Base-by-base conservation (phyloP, 2,329 filamentous ascomycete species). In the Colletotrichum echinochloae region DNA sequence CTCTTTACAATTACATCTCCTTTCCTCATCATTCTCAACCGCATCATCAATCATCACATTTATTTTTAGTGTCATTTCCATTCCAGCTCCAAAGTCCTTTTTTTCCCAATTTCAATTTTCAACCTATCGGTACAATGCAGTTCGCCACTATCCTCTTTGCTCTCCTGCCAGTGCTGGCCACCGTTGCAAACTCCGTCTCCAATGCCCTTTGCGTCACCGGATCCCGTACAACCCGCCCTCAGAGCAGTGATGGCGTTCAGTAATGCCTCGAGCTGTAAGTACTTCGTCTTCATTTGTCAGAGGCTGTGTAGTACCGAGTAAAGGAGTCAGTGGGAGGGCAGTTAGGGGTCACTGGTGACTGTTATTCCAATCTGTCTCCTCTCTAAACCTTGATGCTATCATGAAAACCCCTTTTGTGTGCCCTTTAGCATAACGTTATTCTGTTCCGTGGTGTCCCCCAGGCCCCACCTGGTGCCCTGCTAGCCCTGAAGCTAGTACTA, bases 191-290 rank as follows among this genome's bases (percentile, higher is more conserved):
- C 26, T 8, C 7, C 14, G 1, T 51, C 33, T 33, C 49, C 8
- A 11, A 52, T 16, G 8, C 7, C 6, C 9, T 20, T 6, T 52
- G 49, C 18, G 0, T 0, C 16, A 16, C 0, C 2, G 1, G 0
- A 7, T 0, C 4, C 7, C 26, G 26, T 20, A 2, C 1, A 1
- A 33, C 6, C 1, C 33, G 49, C 49, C 49, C 49, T 30, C 1
- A 11, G 26, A 33, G 49, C 49, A 30, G 7, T 5, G 49, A 52
- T 33, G 49, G 49, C 18, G 16, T n/a, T 18, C 2, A 33, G 49
- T 28, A 18, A 12, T 52, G 49, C 49, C 7, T n/a, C 16, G 0
- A 2, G 6, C 0, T 52, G 49, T 52, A 20, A 52, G 49, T 8
- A 30, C 3, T 33, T 33, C 9, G 20, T 28, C 26, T n/a, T 12